phyloP scores from a whole-genome alignment of 2,329 filamentous ascomycete genomes.

The Penicillium sp. region DNA sequence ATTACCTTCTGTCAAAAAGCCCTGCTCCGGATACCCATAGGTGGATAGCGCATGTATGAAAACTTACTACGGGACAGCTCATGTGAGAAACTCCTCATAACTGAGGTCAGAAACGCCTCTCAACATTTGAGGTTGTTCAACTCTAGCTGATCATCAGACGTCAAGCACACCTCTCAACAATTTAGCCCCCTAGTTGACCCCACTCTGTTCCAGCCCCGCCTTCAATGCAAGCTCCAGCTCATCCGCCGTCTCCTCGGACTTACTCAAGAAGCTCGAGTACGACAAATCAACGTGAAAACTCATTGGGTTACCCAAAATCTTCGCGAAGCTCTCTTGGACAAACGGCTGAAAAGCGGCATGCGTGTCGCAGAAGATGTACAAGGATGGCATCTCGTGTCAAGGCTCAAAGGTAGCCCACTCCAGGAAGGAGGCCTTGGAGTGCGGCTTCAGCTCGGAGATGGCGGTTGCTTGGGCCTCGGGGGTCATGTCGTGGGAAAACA shows the following conservation, averaged over 20 bases:
- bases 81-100: too few species aligned
- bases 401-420: conserved; percentile 30
- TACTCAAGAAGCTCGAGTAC: conserved; percentile 46
- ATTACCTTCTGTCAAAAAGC: too few species aligned
- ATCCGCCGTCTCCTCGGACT: conserved; percentile 36
- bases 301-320: conserved; percentile 30
- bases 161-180: background rate
- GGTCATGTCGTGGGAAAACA: conserved; percentile 37
- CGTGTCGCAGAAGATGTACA: conserved; percentile 40
- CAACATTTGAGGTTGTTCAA: too few species aligned
- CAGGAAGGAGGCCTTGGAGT: conserved; percentile 27
- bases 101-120: too few species aligned
- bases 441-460: conserved; percentile 25
- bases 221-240: conserved; percentile 34
- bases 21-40: too few species aligned
- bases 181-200: background rate
- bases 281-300: conserved; percentile 36
- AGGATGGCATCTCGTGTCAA: conserved; percentile 38
- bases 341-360: conserved; percentile 35
- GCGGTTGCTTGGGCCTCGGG: conserved; percentile 26
- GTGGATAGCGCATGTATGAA: too few species aligned
- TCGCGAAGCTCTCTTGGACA: conserved; percentile 35
- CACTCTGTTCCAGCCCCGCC: conserved; percentile 16
- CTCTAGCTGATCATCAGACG: background rate
- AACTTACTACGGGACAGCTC: too few species aligned